phyloP scores from a whole-genome alignment of 2,329 filamentous ascomycete genomes.

The Hawksworthiomyces lignivorus region DNA sequence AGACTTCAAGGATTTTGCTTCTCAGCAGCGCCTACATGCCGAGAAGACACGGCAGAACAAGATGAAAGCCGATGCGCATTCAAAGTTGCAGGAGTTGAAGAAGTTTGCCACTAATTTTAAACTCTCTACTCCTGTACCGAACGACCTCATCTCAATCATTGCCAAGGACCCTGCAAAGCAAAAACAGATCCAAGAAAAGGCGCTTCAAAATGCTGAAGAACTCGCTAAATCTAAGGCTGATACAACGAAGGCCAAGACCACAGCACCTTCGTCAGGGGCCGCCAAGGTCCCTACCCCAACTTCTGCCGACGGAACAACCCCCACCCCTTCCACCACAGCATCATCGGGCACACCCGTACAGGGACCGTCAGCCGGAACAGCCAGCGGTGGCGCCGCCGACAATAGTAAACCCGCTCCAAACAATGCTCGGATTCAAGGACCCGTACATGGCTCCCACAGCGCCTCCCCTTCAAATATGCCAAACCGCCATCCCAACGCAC shows the following conservation, averaged over 20 bases:
- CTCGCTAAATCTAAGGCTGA: conserved; percentile 39
- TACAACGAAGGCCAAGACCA: conserved; percentile 43
- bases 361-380: not conserved
- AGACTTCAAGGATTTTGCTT: conserved; percentile 58
- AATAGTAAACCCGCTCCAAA: not conserved
- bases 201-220: conserved; percentile 65
- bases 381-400: not conserved
- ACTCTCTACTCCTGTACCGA: conserved; percentile 83
- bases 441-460: conserved; percentile 15
- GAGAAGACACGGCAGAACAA: conserved; percentile 52
- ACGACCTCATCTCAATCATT: conserved; percentile 86
- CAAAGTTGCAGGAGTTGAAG: conserved; percentile 89
- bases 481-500: conserved; percentile 39
- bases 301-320: conserved; percentile 1
- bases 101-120: conserved; percentile 95
- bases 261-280: not conserved
- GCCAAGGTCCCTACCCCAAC: not conserved
- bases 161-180: conserved; percentile 96
- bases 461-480: conserved; percentile 22
- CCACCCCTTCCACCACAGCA: conserved; percentile 1
- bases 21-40: conserved; percentile 44
- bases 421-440: conserved; percentile 8
- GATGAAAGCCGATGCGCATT: conserved; percentile 70
- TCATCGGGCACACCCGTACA: not conserved
- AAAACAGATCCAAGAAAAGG: conserved; percentile 84